Conservation (phyloP, 768 basidiomycete species). For the Termitomyces sp. region DNA sequence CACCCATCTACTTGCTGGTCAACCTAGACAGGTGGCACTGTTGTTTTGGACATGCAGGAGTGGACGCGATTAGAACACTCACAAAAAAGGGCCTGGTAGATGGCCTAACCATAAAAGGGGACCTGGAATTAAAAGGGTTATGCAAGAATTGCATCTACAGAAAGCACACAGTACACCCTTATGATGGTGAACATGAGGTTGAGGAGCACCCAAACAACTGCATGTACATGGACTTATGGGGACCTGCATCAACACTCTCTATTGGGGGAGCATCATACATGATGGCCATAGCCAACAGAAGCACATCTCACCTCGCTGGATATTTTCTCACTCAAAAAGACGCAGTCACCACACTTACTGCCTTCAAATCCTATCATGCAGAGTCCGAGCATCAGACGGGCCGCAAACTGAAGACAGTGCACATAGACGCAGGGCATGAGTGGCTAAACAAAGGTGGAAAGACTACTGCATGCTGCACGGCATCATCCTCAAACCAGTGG, state of each 20-base stretch:
- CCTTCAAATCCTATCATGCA: neutral
- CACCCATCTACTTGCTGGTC: neutral
- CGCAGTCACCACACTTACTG: neutral
- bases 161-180: neutral
- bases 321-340: neutral
- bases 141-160: neutral
- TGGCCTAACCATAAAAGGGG: neutral
- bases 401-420: neutral
- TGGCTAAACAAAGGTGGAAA: neutral
- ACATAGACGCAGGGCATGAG: neutral
- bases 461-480: neutral
- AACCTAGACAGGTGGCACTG: neutral
- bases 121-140: neutral
- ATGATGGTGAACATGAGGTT: neutral
- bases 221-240: neutral
- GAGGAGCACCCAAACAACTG: neutral
- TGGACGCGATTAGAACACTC: neutral
- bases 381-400: neutral
- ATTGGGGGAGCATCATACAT: neutral
- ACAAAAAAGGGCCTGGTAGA: neutral
- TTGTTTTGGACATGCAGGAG: neutral
- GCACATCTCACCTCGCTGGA: neutral
- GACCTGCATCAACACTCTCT: neutral
- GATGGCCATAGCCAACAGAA: neutral
- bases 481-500: neutral